A percentile compares a stretch with the other conserved stretches of the same genome.
Conservation (phyloP, 163 green algal species). For the Prototheca stagnorum region DNA sequence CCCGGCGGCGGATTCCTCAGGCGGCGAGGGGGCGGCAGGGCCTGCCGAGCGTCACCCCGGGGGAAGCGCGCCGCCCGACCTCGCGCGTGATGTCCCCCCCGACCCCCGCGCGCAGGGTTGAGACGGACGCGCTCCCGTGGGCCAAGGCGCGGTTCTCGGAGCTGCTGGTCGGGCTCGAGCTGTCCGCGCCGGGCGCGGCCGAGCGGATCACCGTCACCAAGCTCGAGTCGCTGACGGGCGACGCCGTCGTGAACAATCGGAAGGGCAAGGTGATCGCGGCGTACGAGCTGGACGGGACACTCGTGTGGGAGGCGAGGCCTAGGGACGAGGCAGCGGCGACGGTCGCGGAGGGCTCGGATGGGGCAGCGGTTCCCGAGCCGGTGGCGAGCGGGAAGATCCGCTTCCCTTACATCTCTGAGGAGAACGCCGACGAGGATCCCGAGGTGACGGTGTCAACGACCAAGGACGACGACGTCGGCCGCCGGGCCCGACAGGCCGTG, state of each 20-base stretch:
- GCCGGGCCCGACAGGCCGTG: not conserved
- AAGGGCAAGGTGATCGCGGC: slow-evolving; percentile 66
- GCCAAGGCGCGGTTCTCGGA: slow-evolving; percentile 35
- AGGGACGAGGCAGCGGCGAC: too few relatives aligned
- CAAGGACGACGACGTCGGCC: slow-evolving; percentile 1
- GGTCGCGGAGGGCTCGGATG: not conserved
- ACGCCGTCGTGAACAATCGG: slow-evolving; percentile 78
- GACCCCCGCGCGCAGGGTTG: slow-evolving; percentile 45
- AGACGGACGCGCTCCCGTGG: slow-evolving; percentile 73
- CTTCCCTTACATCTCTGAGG: slow-evolving; percentile 80
- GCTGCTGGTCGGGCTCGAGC: slow-evolving; percentile 32
- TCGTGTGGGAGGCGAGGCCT: slow-evolving; percentile 43
- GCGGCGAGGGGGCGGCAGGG: too few relatives aligned
- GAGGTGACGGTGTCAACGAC: slow-evolving; percentile 46
- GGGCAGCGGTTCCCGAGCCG: too few relatives aligned
- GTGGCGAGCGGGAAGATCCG: slow-evolving; percentile 26
- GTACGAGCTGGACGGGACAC: slow-evolving; percentile 73
- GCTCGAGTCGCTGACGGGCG: slow-evolving; percentile 25
- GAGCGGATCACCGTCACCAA: slow-evolving; percentile 3
- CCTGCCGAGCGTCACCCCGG: too few relatives aligned
- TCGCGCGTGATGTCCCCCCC: not conserved
- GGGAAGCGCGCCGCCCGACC: too few relatives aligned
- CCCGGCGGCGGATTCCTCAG: not conserved
- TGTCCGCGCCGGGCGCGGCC: slow-evolving; percentile 7
- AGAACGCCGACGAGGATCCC: slow-evolving; percentile 84